Conservation (phyloP, 1,284 basidiomycete genomes). For the Cryptococcus neoformans region DNA sequence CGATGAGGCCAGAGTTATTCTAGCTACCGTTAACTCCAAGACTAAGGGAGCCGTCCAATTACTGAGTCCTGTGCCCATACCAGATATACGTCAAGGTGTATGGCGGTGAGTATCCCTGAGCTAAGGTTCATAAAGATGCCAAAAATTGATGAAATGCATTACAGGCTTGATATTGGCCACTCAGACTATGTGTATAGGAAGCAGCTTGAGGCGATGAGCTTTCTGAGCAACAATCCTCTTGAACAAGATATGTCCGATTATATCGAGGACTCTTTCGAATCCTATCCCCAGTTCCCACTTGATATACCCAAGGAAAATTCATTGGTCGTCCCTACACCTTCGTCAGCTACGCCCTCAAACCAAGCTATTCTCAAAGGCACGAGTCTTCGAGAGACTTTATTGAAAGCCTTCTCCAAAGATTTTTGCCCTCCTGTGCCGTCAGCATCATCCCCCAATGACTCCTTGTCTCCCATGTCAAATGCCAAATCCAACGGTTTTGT, state of each 20-base stretch:
- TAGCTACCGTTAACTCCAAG: constrained; percentile 58
- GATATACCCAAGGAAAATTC: too few species aligned
- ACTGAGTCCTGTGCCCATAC: constrained; percentile 54
- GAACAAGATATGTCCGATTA: constrained; percentile 42
- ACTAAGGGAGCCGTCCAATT: constrained; percentile 55
- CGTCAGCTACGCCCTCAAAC: constrained; percentile 17
- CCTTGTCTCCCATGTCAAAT: neutral
- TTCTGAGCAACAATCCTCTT: constrained; percentile 60
- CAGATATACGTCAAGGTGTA: constrained; percentile 50
- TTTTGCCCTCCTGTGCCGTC: neutral
- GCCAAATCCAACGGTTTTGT: constrained; percentile 10
- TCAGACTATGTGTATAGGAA: constrained; percentile 66
- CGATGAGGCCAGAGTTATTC: constrained; percentile 34
- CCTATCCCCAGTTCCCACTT: too few species aligned
- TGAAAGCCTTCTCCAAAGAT: constrained; percentile 51
- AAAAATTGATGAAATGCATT: neutral
- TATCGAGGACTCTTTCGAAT: neutral
- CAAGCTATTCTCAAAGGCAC: constrained; percentile 64
- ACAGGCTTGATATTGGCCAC: constrained; percentile 65
- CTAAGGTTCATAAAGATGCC: neutral
- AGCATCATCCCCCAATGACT: neutral
- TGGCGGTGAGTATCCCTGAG: constrained; percentile 56
- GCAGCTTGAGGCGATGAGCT: constrained; percentile 65
- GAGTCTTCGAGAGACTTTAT: constrained; percentile 62
- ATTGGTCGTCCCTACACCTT: neutral